Evolutionary conservation across 202 grass and related monocot genomes (phyloP).

Genomic region (Carex arenaria): DNA sequence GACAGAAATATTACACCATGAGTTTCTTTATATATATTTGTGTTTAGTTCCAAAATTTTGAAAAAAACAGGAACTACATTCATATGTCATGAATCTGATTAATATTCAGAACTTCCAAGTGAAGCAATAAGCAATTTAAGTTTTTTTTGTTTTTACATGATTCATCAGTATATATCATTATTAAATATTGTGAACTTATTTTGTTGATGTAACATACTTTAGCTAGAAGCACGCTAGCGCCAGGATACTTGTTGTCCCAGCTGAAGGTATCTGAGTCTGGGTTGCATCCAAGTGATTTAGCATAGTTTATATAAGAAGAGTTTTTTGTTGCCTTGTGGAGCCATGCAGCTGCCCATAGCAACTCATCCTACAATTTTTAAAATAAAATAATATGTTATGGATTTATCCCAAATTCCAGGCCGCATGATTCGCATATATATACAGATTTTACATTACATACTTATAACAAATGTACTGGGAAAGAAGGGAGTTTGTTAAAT

Average conservation of each 20-base stretch:
- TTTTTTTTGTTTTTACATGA: not conserved
- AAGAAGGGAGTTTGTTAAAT: not conserved
- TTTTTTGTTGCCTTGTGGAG: slow-evolving; percentile 36
- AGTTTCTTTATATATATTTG: slow-evolving; percentile 3
- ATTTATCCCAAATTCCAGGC: too few species aligned
- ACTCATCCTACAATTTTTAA: slow-evolving; percentile 29
- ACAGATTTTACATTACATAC: not conserved
- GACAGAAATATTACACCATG: slow-evolving; percentile 32
- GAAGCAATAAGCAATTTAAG: not conserved
- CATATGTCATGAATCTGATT: not conserved
- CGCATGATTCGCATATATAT: too few species aligned
- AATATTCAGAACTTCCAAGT: not conserved
- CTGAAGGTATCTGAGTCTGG: slow-evolving; percentile 28
- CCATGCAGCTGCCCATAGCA: slow-evolving; percentile 41
- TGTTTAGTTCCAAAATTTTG: not conserved
- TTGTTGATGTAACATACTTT: slow-evolving; percentile 4
- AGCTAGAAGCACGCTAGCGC: slow-evolving; percentile 32
- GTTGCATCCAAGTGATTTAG: slow-evolving; percentile 21
- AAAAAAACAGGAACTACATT: not conserved
- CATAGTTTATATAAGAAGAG: slow-evolving; percentile 25
- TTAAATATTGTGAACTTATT: not conserved
- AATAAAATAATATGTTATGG: not conserved
- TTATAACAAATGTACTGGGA: not conserved
- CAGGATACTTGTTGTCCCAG: slow-evolving; percentile 38
- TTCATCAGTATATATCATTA: not conserved